Conservation (phyloP, 2,329 filamentous ascomycete species). For the Diatrype stigma region DNA sequence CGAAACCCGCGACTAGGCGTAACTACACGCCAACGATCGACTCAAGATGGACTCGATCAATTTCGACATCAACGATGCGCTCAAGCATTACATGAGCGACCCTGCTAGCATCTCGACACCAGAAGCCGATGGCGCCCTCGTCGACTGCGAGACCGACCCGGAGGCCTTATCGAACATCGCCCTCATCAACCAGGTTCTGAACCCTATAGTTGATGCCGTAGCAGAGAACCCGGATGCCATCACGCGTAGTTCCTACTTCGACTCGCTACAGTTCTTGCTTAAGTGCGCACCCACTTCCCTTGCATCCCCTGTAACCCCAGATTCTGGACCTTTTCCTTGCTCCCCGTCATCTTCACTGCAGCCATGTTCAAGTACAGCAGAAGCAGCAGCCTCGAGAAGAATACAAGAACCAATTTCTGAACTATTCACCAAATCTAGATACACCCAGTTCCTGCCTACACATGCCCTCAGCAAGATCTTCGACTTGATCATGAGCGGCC, state of each 20-base stretch:
- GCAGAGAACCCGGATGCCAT: slow-evolving; percentile 90
- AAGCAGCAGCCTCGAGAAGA: slow-evolving; percentile 14
- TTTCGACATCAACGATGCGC: slow-evolving; percentile 94
- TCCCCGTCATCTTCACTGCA: slow-evolving; percentile 13
- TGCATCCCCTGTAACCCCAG: slow-evolving; percentile 33
- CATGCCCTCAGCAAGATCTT: slow-evolving; percentile 88
- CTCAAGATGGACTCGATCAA: slow-evolving; percentile 65
- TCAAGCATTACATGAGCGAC: slow-evolving; percentile 96
- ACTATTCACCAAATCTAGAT: slow-evolving; percentile 66
- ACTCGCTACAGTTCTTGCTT: slow-evolving; percentile 91
- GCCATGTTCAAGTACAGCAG: slow-evolving; percentile 6
- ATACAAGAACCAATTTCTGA: slow-evolving; percentile 54
- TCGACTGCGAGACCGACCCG: slow-evolving; percentile 90
- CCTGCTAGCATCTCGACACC: slow-evolving; percentile 77
- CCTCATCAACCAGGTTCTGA: slow-evolving; percentile 79
- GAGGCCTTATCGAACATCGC: slow-evolving; percentile 69
- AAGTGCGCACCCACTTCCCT: slow-evolving; percentile 74
- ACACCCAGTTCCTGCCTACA: slow-evolving; percentile 71
- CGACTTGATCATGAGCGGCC: slow-evolving; percentile 80
- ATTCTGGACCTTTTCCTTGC: slow-evolving; percentile 3
- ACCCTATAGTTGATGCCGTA: slow-evolving; percentile 88
- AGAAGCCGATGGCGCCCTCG: slow-evolving; percentile 76
- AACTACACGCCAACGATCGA: slow-evolving; percentile 11
- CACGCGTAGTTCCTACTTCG: slow-evolving; percentile 72
- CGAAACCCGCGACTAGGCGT: not conserved